phyloP scores from a whole-genome alignment of 306 rosid species.

The Glycine latifolia region DNA sequence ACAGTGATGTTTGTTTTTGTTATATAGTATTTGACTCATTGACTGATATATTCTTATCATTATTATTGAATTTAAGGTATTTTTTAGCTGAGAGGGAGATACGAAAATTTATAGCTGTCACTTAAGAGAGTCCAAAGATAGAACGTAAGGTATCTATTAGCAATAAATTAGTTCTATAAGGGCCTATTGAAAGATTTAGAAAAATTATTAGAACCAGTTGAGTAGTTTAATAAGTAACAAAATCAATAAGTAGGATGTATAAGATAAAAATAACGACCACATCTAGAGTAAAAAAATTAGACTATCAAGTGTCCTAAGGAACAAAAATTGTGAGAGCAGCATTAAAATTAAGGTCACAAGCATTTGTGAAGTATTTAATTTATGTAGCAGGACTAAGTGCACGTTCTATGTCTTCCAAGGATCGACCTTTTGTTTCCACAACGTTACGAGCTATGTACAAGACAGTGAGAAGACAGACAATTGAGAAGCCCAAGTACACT shows the following conservation, averaged over 20 bases:
- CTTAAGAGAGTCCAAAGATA: too few relatives aligned
- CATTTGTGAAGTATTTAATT: conserved; percentile 1
- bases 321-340: background rate
- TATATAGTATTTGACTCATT: too few relatives aligned
- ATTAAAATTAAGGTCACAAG: conserved; percentile 7
- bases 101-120: too few relatives aligned
- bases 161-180: too few relatives aligned
- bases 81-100: too few relatives aligned
- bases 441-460: conserved; percentile 73
- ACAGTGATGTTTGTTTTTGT: too few relatives aligned
- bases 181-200: too few relatives aligned
- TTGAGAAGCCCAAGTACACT: conserved; percentile 75
- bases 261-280: conserved; percentile 4
- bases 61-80: too few relatives aligned
- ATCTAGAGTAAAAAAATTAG: background rate
- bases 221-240: too few relatives aligned
- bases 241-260: background rate
- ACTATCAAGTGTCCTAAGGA: conserved; percentile 5
- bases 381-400: conserved; percentile 63
- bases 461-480: conserved; percentile 73
- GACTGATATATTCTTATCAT: too few relatives aligned
- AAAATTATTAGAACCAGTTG: too few relatives aligned
- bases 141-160: too few relatives aligned
- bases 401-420: conserved; percentile 85
- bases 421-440: conserved; percentile 90